Evolutionary conservation across 2,329 filamentous ascomycete species (phyloP).

Genomic region (Xylariomycetidae sp.): DNA sequence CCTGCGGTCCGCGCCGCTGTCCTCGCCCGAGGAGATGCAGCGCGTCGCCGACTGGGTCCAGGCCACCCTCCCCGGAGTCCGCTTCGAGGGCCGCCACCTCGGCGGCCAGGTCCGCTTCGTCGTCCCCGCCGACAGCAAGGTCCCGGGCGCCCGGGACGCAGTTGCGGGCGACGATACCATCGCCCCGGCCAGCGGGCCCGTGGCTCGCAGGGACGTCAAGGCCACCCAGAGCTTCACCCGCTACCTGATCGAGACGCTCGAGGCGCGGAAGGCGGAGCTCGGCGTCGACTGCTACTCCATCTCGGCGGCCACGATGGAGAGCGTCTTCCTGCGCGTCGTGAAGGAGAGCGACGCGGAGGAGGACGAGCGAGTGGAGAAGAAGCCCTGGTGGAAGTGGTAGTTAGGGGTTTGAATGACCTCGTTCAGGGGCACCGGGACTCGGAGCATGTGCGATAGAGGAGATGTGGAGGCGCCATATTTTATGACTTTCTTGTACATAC

Average conservation of each 20-base stretch:
- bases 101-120: slow-evolving; percentile 62
- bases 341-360: slow-evolving; percentile 55
- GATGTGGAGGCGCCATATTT: too few species aligned
- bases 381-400: slow-evolving; percentile 13
- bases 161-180: slow-evolving; percentile 5
- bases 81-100: slow-evolving; percentile 51
- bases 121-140: slow-evolving; percentile 37
- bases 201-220: slow-evolving; percentile 3
- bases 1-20: slow-evolving; percentile 16
- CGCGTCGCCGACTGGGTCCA: slow-evolving; percentile 3
- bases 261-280: slow-evolving; percentile 48
- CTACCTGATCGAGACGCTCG: slow-evolving; percentile 39
- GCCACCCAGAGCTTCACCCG: slow-evolving; percentile 19
- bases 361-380: slow-evolving; percentile 31
- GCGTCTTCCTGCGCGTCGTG: slow-evolving; percentile 64
- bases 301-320: slow-evolving; percentile 60
- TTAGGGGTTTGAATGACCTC: too few species aligned
- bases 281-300: slow-evolving; percentile 62
- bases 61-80: slow-evolving; percentile 41
- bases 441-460: too few species aligned
- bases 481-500: too few species aligned
- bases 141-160: slow-evolving; percentile 4
- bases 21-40: slow-evolving; percentile 8
- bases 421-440: too few species aligned
- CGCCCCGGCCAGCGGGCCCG: slow-evolving; percentile 6